A percentile compares a stretch with the other conserved stretches of the same genome.
These are phyloP conservation scores for Sutorius australiensis DNA, from an alignment of 768 basidiomycete genomes.

Conservation along the genomic window DNA sequence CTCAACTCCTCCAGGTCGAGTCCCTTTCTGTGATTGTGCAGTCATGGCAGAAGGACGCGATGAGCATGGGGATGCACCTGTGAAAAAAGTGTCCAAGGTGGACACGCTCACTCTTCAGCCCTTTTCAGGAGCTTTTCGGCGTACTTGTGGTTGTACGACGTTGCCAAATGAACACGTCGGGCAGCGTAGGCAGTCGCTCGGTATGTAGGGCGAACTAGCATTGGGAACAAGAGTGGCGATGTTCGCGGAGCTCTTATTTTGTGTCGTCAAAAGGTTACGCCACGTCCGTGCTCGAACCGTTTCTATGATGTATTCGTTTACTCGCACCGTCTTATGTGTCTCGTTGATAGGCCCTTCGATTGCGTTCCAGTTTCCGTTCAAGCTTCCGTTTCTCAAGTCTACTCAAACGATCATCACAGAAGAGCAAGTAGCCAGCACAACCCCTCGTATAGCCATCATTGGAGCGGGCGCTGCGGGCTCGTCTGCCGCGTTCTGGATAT, in stretches of 20 bases:
- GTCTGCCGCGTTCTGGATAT: slow-evolving; percentile 82
- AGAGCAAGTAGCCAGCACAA: slow-evolving; percentile 16
- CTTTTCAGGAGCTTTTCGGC: slow-evolving; percentile 61
- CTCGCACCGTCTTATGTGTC: slow-evolving; percentile 14
- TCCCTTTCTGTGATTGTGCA: slow-evolving; percentile 38
- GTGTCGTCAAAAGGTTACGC: neutral
- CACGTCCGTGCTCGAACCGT: neutral
- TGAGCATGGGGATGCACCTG: slow-evolving; percentile 12
- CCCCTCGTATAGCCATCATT: slow-evolving; percentile 74
- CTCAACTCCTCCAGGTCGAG: slow-evolving; percentile 38
- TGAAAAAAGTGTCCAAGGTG: slow-evolving; percentile 12
- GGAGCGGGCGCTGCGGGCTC: slow-evolving; percentile 88
- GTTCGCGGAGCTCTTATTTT: neutral
- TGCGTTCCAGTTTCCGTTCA: slow-evolving; percentile 50
- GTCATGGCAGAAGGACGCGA: slow-evolving; percentile 1
- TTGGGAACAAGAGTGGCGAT: neutral
- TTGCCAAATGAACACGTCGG: slow-evolving; percentile 13
- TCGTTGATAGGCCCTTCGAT: slow-evolving; percentile 22
- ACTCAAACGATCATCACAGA: slow-evolving; percentile 22
- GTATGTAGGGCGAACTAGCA: slow-evolving; percentile 1
- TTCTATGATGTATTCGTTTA: slow-evolving; percentile 15
- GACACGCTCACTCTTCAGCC: slow-evolving; percentile 57
- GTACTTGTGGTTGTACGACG: slow-evolving; percentile 51
- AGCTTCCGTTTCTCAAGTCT: slow-evolving; percentile 50
- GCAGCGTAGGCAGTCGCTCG: neutral